Percentiles rank a stretch among this genome's conserved stretches.
These are phyloP conservation scores for Solanum appendiculatum DNA, from an alignment of 257 asterid genomes.

Conservation along the genomic window DNA sequence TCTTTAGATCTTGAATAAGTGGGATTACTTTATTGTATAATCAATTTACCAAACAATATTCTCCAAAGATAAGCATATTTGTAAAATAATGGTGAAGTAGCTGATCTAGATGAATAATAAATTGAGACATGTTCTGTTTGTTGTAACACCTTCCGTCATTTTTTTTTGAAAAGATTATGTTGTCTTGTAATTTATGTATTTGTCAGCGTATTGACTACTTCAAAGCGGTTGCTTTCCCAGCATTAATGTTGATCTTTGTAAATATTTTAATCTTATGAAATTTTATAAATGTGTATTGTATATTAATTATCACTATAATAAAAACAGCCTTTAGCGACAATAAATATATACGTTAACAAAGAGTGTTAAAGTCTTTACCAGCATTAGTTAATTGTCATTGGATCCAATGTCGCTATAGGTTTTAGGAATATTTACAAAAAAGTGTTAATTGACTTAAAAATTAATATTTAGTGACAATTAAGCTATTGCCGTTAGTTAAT, in stretches of 20 bases:
- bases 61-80: background rate
- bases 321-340: too few species aligned
- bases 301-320: too few species aligned
- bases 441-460: background rate
- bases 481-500: too few species aligned
- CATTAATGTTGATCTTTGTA: background rate
- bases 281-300: background rate
- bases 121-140: background rate
- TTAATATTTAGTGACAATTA: background rate
- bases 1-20: background rate
- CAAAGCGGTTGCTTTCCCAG: background rate
- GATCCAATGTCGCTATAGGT: too few species aligned
- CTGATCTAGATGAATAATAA: background rate
- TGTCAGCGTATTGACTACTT: background rate
- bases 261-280: background rate
- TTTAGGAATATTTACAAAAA: too few species aligned
- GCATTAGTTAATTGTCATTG: background rate
- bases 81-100: background rate
- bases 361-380: fast-evolving
- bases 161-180: background rate
- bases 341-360: too few species aligned
- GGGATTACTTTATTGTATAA: background rate
- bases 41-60: background rate
- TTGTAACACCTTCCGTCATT: background rate
- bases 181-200: background rate